These are phyloP conservation scores for Plectosphaerella plurivora DNA, from an alignment of 2,329 filamentous ascomycete species.

Conservation along the genomic window DNA sequence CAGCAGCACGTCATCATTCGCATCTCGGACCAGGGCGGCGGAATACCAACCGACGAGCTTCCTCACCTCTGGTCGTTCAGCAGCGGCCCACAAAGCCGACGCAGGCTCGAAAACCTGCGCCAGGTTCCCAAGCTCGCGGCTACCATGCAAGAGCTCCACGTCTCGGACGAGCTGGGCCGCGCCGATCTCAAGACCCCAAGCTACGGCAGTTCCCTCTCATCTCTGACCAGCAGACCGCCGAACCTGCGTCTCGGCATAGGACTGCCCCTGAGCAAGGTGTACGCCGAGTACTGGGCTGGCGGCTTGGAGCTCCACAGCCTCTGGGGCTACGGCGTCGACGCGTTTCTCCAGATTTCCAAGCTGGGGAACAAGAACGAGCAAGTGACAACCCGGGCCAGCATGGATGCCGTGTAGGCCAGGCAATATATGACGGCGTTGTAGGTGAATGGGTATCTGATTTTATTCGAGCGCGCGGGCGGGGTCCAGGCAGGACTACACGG, in stretches of 20 bases:
- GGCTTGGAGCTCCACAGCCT: conserved; percentile 86
- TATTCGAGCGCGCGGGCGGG: too few relatives aligned
- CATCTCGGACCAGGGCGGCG: conserved; percentile 92
- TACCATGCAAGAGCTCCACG: conserved; percentile 80
- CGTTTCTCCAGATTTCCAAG: conserved; percentile 92
- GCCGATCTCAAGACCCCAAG: conserved; percentile 36
- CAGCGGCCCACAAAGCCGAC: conserved; percentile 78
- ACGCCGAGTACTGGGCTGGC: conserved; percentile 97
- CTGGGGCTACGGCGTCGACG: conserved; percentile 93
- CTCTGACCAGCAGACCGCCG: conserved; percentile 77
- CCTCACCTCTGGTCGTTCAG: conserved; percentile 96
- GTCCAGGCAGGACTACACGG: background rate
- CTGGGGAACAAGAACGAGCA: conserved; percentile 98
- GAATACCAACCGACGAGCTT: conserved; percentile 78
- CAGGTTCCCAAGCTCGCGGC: conserved; percentile 89
- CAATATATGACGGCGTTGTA: conserved; percentile 3
- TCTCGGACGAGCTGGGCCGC: conserved; percentile 35
- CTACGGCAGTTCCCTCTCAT: conserved; percentile 65
- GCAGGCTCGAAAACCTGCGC: conserved; percentile 77
- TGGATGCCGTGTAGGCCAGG: conserved; percentile 62
- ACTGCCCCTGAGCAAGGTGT: conserved; percentile 86
- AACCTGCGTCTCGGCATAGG: conserved; percentile 89
- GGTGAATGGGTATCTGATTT: background rate
- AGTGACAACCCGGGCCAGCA: conserved; percentile 70
- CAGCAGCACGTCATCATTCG: conserved; percentile 93